These are phyloP conservation scores for Butyriboletus loyo DNA, from an alignment of 768 basidiomycete genomes.

Conservation along the genomic window DNA sequence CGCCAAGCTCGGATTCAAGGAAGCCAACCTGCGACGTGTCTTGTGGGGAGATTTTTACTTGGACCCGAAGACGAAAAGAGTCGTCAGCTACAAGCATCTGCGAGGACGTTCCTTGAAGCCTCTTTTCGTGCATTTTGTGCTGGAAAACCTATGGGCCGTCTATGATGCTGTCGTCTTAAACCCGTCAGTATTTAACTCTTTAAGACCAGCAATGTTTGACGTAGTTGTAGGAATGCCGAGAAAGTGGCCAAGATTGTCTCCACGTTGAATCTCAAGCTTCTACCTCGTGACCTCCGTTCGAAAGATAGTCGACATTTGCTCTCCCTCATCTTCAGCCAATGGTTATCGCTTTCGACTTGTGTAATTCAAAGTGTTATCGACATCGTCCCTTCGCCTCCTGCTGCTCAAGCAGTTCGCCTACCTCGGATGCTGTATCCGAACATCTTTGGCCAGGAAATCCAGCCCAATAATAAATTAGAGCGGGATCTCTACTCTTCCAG, in stretches of 20 bases:
- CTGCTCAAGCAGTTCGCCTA: constrained; percentile 78
- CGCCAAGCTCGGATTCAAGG: constrained; percentile 85
- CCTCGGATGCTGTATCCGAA: constrained; percentile 92
- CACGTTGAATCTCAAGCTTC: constrained; percentile 77
- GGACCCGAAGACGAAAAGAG: constrained; percentile 92
- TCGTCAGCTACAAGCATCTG: constrained; percentile 88
- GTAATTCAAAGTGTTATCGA: constrained; percentile 92
- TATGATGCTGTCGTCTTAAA: constrained; percentile 88
- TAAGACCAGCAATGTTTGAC: constrained; percentile 7
- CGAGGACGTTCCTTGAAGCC: constrained; percentile 86
- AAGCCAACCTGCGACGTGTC: constrained; percentile 77
- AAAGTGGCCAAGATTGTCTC: constrained; percentile 86
- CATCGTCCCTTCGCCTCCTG: constrained; percentile 83
- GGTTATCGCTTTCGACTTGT: constrained; percentile 92
- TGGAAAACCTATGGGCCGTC: constrained; percentile 97
- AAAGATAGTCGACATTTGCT: constrained; percentile 87
- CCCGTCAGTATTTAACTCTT: constrained; percentile 58
- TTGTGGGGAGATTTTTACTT: constrained; percentile 98
- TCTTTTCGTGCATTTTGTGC: constrained; percentile 93
- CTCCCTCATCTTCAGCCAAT: constrained; percentile 87
- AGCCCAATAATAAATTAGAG: constrained; percentile 81
- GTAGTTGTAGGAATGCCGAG: constrained; percentile 68
- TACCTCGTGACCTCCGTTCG: constrained; percentile 84
- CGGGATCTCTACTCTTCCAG: constrained; percentile 74
- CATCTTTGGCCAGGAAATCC: constrained; percentile 51